Conservation (phyloP, 1,284 basidiomycete genomes). For the Trichosporon sp. region DNA sequence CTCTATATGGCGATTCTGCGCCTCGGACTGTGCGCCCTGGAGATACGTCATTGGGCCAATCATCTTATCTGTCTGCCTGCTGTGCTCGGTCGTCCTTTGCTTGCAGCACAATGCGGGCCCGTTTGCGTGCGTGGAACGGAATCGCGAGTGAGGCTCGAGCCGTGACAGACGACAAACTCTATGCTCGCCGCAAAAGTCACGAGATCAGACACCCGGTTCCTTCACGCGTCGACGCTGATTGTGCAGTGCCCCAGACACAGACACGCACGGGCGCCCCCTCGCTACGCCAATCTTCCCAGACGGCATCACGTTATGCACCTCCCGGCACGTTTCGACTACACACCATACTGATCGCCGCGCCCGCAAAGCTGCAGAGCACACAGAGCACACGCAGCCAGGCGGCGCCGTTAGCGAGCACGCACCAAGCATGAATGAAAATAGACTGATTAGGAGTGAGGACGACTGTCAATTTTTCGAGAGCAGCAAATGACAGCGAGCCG, state of each 20-base stretch:
- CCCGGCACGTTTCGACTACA: neutral
- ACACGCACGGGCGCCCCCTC: neutral
- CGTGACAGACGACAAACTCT: neutral
- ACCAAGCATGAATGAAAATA: neutral
- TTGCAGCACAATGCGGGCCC: no score
- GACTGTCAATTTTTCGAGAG: neutral
- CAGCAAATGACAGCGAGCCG: neutral
- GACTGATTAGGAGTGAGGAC: neutral
- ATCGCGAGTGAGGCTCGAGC: neutral
- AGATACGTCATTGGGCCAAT: neutral
- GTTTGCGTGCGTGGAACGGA: slow-evolving; percentile 4
- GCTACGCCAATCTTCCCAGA: neutral
- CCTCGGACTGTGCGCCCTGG: neutral
- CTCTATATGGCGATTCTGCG: neutral
- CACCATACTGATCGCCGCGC: neutral
- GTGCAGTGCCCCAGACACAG: neutral
- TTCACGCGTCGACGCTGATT: neutral
- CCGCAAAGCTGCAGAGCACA: neutral
- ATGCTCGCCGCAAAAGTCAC: neutral
- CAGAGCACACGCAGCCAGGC: neutral
- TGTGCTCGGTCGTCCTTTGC: neutral
- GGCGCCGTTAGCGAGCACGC: neutral
- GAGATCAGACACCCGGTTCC: neutral
- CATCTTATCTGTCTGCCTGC: neutral
- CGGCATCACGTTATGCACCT: neutral